phyloP scores from a whole-genome alignment of 805 yeast genomes.

The Candida nonsorbophila region DNA sequence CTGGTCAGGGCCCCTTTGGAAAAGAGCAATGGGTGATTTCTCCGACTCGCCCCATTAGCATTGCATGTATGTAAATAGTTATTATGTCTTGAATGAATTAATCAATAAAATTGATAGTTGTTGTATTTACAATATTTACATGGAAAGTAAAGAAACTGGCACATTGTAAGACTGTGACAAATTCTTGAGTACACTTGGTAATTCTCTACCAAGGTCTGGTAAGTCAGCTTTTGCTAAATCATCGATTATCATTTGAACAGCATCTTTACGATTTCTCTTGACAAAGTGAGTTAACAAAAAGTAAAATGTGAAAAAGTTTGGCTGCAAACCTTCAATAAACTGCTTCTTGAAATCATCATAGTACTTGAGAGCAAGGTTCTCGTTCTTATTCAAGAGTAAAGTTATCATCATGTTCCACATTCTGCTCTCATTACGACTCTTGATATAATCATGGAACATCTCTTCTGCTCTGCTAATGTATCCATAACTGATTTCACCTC shows the following conservation, averaged over 20 bases:
- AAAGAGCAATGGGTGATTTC: slow-evolving; percentile 62
- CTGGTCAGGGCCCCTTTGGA: slow-evolving; percentile 65
- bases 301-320: slow-evolving; percentile 49
- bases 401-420: slow-evolving; percentile 38
- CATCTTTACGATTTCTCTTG: slow-evolving; percentile 21
- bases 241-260: slow-evolving; percentile 29
- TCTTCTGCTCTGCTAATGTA: slow-evolving; percentile 22
- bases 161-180: slow-evolving; percentile 7
- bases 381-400: slow-evolving; percentile 22
- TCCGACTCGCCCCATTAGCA: slow-evolving; percentile 8
- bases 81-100: not conserved
- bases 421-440: slow-evolving; percentile 27
- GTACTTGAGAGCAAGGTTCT: slow-evolving; percentile 36
- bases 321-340: slow-evolving; percentile 16
- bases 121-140: slow-evolving; percentile 6
- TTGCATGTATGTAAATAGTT: not conserved
- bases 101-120: too few relatives aligned
- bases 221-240: slow-evolving; percentile 28
- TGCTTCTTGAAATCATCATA: slow-evolving; percentile 27
- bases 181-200: slow-evolving; percentile 30
- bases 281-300: slow-evolving; percentile 38
- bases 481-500: slow-evolving; percentile 42
- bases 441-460: slow-evolving; percentile 24
- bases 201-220: slow-evolving; percentile 28
- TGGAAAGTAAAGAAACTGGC: not conserved